Base-by-base conservation (phyloP, 257 asterid species). In the Nicotiana obtusifolia region DNA sequence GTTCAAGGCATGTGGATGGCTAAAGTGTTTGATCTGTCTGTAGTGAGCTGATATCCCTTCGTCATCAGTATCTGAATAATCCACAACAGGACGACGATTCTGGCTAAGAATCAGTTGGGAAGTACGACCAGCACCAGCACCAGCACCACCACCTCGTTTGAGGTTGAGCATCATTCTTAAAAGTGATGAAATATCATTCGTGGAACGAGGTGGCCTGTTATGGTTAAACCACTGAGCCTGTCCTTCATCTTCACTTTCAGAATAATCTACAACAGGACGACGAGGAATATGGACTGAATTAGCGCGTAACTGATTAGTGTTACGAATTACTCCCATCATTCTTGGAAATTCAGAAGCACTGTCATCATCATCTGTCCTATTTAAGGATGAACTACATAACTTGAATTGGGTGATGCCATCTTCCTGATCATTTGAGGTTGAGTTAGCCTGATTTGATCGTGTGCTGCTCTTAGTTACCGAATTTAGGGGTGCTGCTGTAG, bases 191-290 rank as follows among this genome's bases (percentile, higher is more conserved):
- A 67, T 67, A 33, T 67, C 76, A 67, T 67, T 67, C 2, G 0
- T 17, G 26, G 73, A 5, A 7, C 4, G 14, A 8, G 4, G 52
- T 31, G 9, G 71, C 31, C 10, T 22, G 33, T 10, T 61, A 61
- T 22, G 66, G 16, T 10, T 24, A 20, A 10, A 61, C 31, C 13
- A 22, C 31, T 57, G 64, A 57, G 47, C 11, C 47, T 41, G 47
- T 41, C 56, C 56, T 49, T 66, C 76, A 33, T 66, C 76, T 66
- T 67, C 76, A 26, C 76, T 67, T 35, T 67, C 76, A 33, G 76
- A 67, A 35, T 26, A 35, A 19, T 67, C 76, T 67, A 67, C 2
- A 35, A 67, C 10, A 1, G 30, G 1, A 26, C 54, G 15, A 19
- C 19, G 75, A 31, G 47, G 47, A 41, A 8, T 66, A 17, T 4